Percentiles rank a stretch among this genome's conserved stretches.
Evolutionary conservation across 2,329 filamentous ascomycete genomes (phyloP).

Genomic region (Pestalotiopsis sp.): DNA sequence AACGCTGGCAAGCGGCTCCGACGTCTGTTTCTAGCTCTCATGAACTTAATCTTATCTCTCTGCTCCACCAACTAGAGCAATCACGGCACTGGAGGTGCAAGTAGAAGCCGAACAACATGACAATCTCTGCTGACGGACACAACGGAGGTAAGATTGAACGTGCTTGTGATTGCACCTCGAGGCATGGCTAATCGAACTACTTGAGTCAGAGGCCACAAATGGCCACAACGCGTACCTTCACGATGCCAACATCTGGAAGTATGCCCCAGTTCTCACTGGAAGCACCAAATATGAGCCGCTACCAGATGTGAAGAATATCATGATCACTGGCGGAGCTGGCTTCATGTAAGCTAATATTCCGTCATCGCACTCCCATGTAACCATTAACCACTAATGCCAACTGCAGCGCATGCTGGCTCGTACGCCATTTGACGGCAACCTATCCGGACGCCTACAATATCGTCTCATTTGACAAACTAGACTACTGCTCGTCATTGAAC

Average conservation of each 20-base stretch:
- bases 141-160: too few relatives aligned
- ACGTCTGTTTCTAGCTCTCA: too few relatives aligned
- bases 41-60: too few relatives aligned
- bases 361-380: neutral
- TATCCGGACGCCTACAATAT: conserved; percentile 78
- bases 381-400: neutral
- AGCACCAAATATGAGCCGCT: conserved; percentile 72
- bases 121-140: too few relatives aligned
- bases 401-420: conserved; percentile 77
- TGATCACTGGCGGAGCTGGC: conserved; percentile 82
- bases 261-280: conserved; percentile 71
- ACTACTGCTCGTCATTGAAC: conserved; percentile 81
- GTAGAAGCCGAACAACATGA: too few relatives aligned
- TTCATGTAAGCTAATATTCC: conserved; percentile 69
- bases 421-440: conserved; percentile 74
- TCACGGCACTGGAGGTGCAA: too few relatives aligned
- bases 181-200: too few relatives aligned
- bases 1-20: too few relatives aligned
- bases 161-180: too few relatives aligned
- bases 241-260: conserved; percentile 66
- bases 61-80: too few relatives aligned
- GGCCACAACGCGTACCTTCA: too few relatives aligned
- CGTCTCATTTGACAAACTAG: conserved; percentile 82
- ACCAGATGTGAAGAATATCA: conserved; percentile 74
- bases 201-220: too few relatives aligned